These are phyloP conservation scores for Acanthamoeba divionensis DNA, from an alignment of 208 protist genomes.

Conservation along the genomic window DNA sequence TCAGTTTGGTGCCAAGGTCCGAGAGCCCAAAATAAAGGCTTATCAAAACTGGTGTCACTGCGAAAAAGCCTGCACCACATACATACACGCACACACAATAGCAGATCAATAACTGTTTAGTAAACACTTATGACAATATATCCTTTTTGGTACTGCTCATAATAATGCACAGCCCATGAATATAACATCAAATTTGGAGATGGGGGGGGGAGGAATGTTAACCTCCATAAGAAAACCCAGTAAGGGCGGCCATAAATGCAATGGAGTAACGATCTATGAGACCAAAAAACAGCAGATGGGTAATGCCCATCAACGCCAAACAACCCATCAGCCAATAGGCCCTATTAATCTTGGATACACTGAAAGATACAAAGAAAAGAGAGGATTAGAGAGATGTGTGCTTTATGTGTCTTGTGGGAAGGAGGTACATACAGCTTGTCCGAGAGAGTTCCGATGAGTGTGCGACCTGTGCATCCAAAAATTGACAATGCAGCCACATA, in stretches of 20 bases:
- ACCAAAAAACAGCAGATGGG: neutral
- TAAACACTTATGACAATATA: too few relatives aligned
- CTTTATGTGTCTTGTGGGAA: too few relatives aligned
- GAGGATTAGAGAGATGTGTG: too few relatives aligned
- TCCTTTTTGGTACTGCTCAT: too few relatives aligned
- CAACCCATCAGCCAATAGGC: conserved; percentile 10
- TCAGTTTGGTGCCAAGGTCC: neutral
- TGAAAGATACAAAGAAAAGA: too few relatives aligned
- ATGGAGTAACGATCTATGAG: neutral
- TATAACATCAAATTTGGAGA: too few relatives aligned
- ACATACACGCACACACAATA: neutral
- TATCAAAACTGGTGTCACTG: neutral
- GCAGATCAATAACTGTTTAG: too few relatives aligned
- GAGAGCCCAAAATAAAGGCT: neutral
- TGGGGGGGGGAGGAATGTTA: neutral
- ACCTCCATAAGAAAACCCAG: neutral
- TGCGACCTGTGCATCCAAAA: neutral
- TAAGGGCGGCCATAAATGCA: neutral
- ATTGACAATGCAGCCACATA: neutral
- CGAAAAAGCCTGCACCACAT: conserved; percentile 17
- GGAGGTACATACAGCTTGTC: neutral
- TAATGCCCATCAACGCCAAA: neutral
- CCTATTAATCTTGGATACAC: too few relatives aligned
- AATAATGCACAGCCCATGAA: too few relatives aligned
- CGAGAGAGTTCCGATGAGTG: neutral